Percentiles rank a stretch among this genome's conserved stretches.
Evolutionary conservation across 2,329 filamentous ascomycete species (phyloP).

Genomic region (Acrodontium crateriforme): DNA sequence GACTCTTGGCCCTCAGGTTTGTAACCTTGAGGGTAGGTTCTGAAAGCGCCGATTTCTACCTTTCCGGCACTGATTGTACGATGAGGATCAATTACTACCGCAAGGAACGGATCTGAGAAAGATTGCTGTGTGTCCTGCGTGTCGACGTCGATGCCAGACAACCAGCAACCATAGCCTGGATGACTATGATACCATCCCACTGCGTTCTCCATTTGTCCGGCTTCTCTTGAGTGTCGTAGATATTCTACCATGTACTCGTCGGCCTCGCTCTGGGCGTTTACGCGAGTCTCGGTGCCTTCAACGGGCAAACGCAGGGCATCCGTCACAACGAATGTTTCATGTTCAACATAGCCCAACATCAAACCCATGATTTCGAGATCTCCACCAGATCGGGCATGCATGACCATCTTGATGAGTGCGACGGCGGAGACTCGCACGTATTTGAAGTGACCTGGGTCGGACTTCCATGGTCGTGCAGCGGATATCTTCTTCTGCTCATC

Average conservation of each 20-base stretch:
- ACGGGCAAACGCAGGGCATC: slow-evolving; percentile 90
- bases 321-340: slow-evolving; percentile 78
- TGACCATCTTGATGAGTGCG: slow-evolving; percentile 95
- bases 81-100: slow-evolving; percentile 92
- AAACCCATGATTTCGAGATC: slow-evolving; percentile 91
- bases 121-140: slow-evolving; percentile 78
- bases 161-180: slow-evolving; percentile 95
- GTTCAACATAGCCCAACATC: slow-evolving; percentile 89
- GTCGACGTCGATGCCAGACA: slow-evolving; percentile 85
- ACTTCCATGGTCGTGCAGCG: slow-evolving; percentile 57
- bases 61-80: slow-evolving; percentile 88
- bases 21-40: slow-evolving; percentile 71
- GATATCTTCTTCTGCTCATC: slow-evolving; percentile 53
- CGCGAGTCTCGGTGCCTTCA: slow-evolving; percentile 94
- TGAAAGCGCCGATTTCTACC: slow-evolving; percentile 93
- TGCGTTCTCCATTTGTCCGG: slow-evolving; percentile 74
- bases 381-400: slow-evolving; percentile 93
- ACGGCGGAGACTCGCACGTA: slow-evolving; percentile 85
- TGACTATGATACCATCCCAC: slow-evolving; percentile 98
- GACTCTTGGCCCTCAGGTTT: slow-evolving; percentile 34
- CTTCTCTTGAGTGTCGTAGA: slow-evolving; percentile 57
- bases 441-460: slow-evolving; percentile 78
- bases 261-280: slow-evolving; percentile 89
- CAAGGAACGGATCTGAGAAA: slow-evolving; percentile 81
- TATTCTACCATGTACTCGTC: slow-evolving; percentile 96